Evolutionary conservation across 345 rosid genomes (phyloP).

Genomic region (Luvunga scandens): DNA sequence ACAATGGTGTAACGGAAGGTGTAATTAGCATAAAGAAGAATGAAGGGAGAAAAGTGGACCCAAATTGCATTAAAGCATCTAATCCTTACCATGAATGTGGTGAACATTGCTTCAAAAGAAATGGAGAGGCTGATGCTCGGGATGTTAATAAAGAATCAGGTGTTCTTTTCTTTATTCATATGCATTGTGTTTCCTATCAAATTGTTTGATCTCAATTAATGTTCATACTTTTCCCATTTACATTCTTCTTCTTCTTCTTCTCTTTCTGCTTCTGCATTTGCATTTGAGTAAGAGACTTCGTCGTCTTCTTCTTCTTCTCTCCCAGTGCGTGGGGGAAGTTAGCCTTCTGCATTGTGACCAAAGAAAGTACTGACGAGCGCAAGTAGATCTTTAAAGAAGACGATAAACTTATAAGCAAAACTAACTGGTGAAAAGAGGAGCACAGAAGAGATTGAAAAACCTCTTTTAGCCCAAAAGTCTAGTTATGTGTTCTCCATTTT

Average conservation of each 20-base stretch:
- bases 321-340: not conserved
- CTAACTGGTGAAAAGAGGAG: not conserved
- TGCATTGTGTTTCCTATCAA: slow-evolving; percentile 2
- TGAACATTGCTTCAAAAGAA: slow-evolving; percentile 41
- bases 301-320: not conserved
- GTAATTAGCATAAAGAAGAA: slow-evolving; percentile 37
- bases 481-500: not conserved
- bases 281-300: not conserved
- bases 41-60: slow-evolving; percentile 34
- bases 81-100: slow-evolving; percentile 60
- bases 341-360: not conserved
- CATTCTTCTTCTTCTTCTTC: not conserved
- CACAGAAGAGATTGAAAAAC: not conserved
- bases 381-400: not conserved
- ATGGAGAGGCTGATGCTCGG: slow-evolving; percentile 21
- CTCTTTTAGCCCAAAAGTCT: not conserved
- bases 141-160: slow-evolving; percentile 46
- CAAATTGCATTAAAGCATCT: slow-evolving; percentile 44
- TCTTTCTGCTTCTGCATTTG: not conserved
- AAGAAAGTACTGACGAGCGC: not conserved
- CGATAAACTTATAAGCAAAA: not conserved
- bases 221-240: too few species aligned
- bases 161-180: slow-evolving; percentile 18
- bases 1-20: slow-evolving; percentile 30
- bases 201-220: too few species aligned